phyloP scores from a whole-genome alignment of 129 eudicot species.

The Daucus carota region DH1_v3.0 NC_030383.2:41619001-41619500 shows the following conservation, averaged over 20 bases:
- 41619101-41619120: neutral
- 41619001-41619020: no score
- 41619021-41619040: no score
- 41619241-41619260: neutral
- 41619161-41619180: no score
- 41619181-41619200: no score
- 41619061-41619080: neutral
- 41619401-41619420: no score
- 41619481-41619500: neutral
- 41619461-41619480: neutral
- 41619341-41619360: neutral
- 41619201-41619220: no score
- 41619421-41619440: neutral
- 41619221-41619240: no score
- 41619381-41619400: no score
- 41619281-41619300: neutral
- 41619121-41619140: neutral
- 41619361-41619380: neutral
- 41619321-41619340: neutral
- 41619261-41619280: neutral
- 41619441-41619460: neutral
- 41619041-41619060: no score
- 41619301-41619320: neutral
- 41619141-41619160: neutral
- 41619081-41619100: neutral